These are phyloP conservation scores for Globisporangium mamillatum DNA, from an alignment of 352 stramenopile genomes.

Conservation along the genomic window DNA sequence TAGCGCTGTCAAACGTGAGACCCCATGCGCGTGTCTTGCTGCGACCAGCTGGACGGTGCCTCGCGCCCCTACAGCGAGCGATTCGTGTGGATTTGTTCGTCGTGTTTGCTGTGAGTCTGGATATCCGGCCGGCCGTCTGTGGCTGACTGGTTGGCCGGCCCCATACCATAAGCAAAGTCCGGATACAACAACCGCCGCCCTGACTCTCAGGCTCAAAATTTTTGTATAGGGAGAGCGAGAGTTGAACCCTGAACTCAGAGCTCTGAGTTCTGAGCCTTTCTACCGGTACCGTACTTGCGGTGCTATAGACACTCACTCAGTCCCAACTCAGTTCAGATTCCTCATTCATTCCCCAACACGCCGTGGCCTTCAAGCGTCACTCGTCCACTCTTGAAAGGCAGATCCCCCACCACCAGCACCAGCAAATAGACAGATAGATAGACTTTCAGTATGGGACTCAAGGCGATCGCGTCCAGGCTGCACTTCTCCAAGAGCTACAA, in stretches of 20 bases:
- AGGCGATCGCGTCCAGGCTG: constrained; percentile 7
- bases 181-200: too few species aligned
- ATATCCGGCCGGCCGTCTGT: neutral
- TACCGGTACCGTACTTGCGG: neutral
- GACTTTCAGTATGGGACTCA: constrained; percentile 7
- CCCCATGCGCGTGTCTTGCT: neutral
- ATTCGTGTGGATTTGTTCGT: neutral
- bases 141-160: neutral
- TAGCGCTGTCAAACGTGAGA: constrained; percentile 5
- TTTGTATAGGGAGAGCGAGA: neutral
- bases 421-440: neutral
- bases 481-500: constrained; percentile 6
- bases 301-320: neutral
- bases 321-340: neutral
- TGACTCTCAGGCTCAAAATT: neutral
- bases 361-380: neutral
- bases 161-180: neutral
- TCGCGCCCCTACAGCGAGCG: neutral
- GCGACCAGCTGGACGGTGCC: neutral
- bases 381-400: neutral
- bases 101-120: neutral
- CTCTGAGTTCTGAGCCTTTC: neutral
- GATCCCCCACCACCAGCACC: neutral
- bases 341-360: neutral
- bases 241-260: neutral